phyloP scores from a whole-genome alignment of 2,329 filamentous ascomycete genomes.

The Hymenoscyphus albidus region DNA sequence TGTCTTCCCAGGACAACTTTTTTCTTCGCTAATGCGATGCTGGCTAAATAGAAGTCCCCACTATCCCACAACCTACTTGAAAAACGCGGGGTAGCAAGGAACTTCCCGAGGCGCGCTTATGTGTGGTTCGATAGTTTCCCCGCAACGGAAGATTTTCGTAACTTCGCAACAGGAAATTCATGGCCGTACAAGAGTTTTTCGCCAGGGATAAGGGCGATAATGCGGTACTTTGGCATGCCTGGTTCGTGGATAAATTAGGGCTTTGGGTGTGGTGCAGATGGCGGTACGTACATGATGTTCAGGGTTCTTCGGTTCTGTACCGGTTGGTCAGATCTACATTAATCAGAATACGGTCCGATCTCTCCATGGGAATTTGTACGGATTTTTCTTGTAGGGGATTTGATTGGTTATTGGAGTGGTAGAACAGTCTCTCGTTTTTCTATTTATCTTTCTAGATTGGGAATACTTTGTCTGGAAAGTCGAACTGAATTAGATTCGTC shows the following conservation, averaged over 20 bases:
- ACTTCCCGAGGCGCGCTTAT: conserved; percentile 3
- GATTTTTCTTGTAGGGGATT: too few species aligned
- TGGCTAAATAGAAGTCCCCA: neutral
- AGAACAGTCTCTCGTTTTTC: too few species aligned
- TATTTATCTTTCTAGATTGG: too few species aligned
- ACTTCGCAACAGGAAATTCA: conserved; percentile 1
- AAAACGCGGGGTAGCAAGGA: neutral
- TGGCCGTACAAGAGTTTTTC: neutral
- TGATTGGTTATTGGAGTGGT: too few species aligned
- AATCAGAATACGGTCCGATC: neutral
- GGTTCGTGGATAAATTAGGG: conserved; percentile 1
- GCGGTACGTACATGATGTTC: neutral
- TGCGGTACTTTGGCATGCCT: neutral
- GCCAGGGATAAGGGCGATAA: neutral
- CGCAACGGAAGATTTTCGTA: conserved; percentile 5
- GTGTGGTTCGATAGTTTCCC: conserved; percentile 1
- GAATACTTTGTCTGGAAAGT: too few species aligned
- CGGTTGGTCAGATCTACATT: neutral
- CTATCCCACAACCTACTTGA: neutral
- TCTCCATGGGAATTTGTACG: too few species aligned
- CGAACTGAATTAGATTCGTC: too few species aligned
- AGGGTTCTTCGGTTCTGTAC: conserved; percentile 1
- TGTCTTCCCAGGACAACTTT: neutral
- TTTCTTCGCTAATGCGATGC: neutral
- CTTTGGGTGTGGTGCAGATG: neutral